Evolutionary conservation across 148 eudicot genomes (phyloP), one percentile per base, ranked within the genome.

Genomic region (Linanthus parryae): DNA sequence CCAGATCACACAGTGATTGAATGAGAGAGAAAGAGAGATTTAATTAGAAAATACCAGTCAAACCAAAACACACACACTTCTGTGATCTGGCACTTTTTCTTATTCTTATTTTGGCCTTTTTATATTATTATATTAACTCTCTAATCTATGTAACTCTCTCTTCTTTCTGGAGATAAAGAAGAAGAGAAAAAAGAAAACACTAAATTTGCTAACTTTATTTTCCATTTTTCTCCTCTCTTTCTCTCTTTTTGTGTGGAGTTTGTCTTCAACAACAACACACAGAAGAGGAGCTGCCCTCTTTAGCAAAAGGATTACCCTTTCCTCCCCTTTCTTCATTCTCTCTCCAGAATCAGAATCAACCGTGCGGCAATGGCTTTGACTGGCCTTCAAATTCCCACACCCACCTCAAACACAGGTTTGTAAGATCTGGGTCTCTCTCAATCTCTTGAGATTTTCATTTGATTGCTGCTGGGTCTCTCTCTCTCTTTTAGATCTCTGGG

Each of bases 401-500:
- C 13, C 13, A 34, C 13, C n/a, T n/a, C n/a, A n/a, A n/a, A n/a
- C n/a, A n/a, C n/a, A 34, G 37, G 37, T n/a, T 34, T 9, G 10
- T 34, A 34, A 8, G 37, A 34, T 34, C 37, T 34, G 37, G 37
- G 37, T 15, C 20, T 20, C 27, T 17, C 20, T 34, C 16, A 13
- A 1, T 53, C 12, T 53, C 31, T 36, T 33, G 8, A 6, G 22
- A 17, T 38, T 35, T 33, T 53, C 29, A 22, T 27, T 27, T n/a
- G 28, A 25, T 39, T 22, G 11, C 43, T 8, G 1, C 23, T 33
- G 13, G 13, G 9, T 58, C 71, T 48, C 44, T 28, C 12, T 37
- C 7, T 18, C 29, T 26, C 18, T 38, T 29, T 43, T 38, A 11
- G 8, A 24, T 41, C 21, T 52, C 52, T 58, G 54, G 45, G 55